These are phyloP conservation scores for Baffinella frigidus DNA, from an alignment of 208 protist species.

Conservation along the genomic window DNA sequence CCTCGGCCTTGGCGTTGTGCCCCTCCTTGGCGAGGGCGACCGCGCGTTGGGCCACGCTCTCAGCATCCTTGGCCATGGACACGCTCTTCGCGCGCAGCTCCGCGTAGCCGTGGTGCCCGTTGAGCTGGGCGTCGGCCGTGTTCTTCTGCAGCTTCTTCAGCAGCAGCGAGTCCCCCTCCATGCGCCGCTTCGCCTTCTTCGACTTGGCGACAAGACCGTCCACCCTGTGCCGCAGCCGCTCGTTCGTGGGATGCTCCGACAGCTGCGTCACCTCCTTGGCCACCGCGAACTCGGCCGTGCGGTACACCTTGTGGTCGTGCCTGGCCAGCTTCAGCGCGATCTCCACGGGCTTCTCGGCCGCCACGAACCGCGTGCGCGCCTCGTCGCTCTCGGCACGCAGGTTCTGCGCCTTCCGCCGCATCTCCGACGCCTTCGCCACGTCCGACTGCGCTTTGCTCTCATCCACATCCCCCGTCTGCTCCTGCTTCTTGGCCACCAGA, in stretches of 20 bases:
- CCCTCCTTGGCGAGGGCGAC: background rate
- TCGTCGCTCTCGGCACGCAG: background rate
- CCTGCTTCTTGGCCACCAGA: background rate
- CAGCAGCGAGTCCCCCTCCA: background rate
- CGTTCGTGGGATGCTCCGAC: background rate
- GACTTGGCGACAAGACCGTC: background rate
- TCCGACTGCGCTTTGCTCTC: background rate
- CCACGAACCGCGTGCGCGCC: background rate
- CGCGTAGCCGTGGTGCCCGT: background rate
- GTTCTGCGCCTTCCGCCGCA: background rate
- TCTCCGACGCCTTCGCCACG: background rate
- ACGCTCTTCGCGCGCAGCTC: background rate
- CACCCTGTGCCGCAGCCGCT: background rate
- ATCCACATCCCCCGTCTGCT: background rate
- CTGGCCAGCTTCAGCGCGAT: background rate
- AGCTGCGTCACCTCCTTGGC: background rate
- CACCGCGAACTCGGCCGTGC: background rate
- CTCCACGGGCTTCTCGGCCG: background rate
- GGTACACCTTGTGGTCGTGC: background rate
- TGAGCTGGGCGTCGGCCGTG: background rate
- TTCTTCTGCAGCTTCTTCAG: background rate
- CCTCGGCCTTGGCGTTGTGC: background rate
- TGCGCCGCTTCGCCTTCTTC: background rate
- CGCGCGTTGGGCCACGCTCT: background rate
- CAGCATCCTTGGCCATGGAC: constrained; percentile 17